Evolutionary conservation across 495 filamentous ascomycete species (phyloP).

Genomic region (Monascus purpureus): DNA sequence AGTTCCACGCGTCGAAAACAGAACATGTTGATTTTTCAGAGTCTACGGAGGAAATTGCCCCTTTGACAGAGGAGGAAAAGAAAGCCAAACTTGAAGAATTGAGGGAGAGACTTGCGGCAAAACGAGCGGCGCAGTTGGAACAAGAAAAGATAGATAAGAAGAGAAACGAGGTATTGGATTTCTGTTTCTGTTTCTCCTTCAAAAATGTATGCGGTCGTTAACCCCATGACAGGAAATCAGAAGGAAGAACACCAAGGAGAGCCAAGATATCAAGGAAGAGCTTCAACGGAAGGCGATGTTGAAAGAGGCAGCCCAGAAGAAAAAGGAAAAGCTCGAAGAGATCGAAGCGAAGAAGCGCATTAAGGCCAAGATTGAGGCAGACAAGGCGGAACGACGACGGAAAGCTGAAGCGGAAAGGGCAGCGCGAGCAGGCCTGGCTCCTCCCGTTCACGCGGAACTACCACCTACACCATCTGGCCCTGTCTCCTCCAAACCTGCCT

Average conservation of each 20-base stretch:
- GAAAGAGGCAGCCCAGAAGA: conserved; percentile 76
- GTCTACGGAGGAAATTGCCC: conserved; percentile 79
- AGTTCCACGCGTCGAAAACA: conserved; percentile 82
- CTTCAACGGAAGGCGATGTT: conserved; percentile 74
- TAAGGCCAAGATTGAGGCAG: conserved; percentile 81
- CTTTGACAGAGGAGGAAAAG: conserved; percentile 87
- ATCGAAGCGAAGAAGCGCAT: conserved; percentile 73
- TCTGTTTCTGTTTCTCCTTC: background rate
- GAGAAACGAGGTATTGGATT: conserved; percentile 62
- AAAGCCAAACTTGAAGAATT: conserved; percentile 63
- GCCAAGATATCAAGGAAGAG: conserved; percentile 68
- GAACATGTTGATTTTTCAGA: conserved; percentile 87
- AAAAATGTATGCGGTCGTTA: too few relatives aligned
- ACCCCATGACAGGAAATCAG: conserved; percentile 55
- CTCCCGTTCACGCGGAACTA: conserved; percentile 29
- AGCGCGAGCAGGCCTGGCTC: conserved; percentile 56
- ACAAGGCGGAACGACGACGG: conserved; percentile 70
- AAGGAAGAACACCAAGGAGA: conserved; percentile 66
- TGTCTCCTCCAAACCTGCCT: conserved; percentile 40
- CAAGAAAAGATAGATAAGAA: conserved; percentile 75
- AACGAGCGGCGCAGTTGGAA: conserved; percentile 51
- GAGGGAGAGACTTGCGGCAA: conserved; percentile 54
- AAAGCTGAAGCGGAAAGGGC: conserved; percentile 78
- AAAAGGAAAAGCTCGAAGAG: conserved; percentile 78
- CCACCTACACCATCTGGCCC: conserved; percentile 26